Evolutionary conservation across 352 stramenopile genomes (phyloP).

Genomic region (Pythium myriotylum): DNA sequence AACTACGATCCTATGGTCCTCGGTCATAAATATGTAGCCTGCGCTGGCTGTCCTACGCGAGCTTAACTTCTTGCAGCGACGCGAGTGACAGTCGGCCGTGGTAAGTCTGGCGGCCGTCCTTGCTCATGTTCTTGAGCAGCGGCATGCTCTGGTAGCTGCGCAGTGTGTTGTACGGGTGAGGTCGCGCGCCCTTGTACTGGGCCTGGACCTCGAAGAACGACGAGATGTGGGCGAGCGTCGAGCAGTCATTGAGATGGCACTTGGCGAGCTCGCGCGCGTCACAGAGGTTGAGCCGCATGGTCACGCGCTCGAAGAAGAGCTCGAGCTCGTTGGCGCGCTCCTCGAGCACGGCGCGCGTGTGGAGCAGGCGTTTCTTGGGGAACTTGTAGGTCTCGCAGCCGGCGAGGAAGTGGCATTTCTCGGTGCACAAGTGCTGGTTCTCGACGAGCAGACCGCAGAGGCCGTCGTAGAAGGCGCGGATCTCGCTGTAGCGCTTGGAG

Average conservation of each 20-base stretch:
- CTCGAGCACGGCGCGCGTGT: constrained; percentile 44
- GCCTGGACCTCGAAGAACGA: constrained; percentile 56
- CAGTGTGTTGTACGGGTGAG: constrained; percentile 29
- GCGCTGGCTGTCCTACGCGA: not conserved
- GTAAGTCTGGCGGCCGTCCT: constrained; percentile 25
- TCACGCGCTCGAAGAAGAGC: constrained; percentile 61
- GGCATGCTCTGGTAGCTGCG: constrained; percentile 37
- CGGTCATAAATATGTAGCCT: not conserved
- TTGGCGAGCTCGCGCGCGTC: constrained; percentile 40
- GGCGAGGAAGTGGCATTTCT: constrained; percentile 68
- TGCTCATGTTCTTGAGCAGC: constrained; percentile 31
- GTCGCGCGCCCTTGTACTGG: constrained; percentile 15
- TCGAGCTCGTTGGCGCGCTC: constrained; percentile 53
- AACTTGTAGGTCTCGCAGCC: constrained; percentile 76
- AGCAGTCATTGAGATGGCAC: constrained; percentile 50
- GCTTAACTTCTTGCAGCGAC: constrained; percentile 29
- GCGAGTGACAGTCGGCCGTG: constrained; percentile 42
- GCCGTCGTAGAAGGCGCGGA: constrained; percentile 66
- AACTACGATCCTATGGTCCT: too few relatives aligned
- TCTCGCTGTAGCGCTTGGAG: constrained; percentile 69
- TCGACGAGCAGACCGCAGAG: constrained; percentile 41
- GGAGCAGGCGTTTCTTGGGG: constrained; percentile 69
- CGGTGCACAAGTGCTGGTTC: constrained; percentile 41
- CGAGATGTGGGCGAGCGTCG: constrained; percentile 42
- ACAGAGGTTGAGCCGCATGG: constrained; percentile 73